Conservation (phyloP, 2,329 filamentous ascomycete genomes). For the Colletotrichum acutatum region DNA sequence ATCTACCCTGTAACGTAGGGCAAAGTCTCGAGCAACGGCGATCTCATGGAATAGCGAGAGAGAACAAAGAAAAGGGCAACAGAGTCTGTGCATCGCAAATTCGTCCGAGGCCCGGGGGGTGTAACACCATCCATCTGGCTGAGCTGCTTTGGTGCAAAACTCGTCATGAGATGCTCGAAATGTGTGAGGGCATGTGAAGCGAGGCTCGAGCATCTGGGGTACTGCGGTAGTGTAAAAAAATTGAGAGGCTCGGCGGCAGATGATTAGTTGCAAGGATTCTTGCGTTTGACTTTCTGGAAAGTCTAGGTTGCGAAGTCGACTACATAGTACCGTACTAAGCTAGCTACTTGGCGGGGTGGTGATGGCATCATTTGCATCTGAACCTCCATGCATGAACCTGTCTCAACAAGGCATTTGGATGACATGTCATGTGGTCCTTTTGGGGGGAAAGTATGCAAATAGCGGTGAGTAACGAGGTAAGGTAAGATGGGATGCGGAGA, state of each 20-base stretch:
- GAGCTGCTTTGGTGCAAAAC: background rate
- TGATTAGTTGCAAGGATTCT: background rate
- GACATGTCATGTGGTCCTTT: slow-evolving; percentile 12
- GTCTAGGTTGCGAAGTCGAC: background rate
- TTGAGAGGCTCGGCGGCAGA: background rate
- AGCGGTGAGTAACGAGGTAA: slow-evolving; percentile 14
- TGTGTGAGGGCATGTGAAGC: background rate
- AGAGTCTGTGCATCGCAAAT: background rate
- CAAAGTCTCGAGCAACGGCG: background rate
- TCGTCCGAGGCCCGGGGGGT: background rate
- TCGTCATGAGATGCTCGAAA: background rate
- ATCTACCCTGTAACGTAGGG: background rate
- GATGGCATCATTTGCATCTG: slow-evolving; percentile 10
- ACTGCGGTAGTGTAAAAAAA: too few species aligned
- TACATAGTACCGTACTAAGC: background rate
- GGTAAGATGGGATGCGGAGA: background rate
- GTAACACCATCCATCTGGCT: background rate
- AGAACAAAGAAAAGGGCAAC: background rate
- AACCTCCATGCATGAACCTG: slow-evolving; percentile 17
- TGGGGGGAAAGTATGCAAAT: slow-evolving; percentile 13
- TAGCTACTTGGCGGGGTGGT: background rate
- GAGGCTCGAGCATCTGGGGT: slow-evolving; percentile 21
- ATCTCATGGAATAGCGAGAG: background rate
- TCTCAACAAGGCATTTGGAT: slow-evolving; percentile 12
- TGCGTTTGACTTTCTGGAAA: background rate